phyloP scores from a whole-genome alignment of 2,329 filamentous ascomycete genomes.

The Cladosporium halotolerans region DNA sequence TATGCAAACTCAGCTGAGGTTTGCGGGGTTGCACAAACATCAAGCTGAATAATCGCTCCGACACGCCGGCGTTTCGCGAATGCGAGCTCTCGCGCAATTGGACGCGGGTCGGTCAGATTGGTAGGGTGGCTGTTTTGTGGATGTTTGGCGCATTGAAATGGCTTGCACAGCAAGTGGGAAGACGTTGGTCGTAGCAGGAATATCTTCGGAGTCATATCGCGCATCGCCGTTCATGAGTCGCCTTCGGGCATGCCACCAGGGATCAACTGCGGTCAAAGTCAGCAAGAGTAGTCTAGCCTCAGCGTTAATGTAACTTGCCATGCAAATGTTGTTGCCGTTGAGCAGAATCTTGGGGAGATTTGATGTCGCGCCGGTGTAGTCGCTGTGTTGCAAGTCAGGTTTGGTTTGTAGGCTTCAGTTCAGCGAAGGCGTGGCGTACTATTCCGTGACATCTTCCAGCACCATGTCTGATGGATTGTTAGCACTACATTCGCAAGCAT shows the following conservation, averaged over 20 bases:
- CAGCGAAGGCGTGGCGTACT: constrained; percentile 49
- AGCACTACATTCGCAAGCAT: background rate
- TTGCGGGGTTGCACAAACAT: background rate
- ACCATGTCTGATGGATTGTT: constrained; percentile 74
- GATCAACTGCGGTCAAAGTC: constrained; percentile 16
- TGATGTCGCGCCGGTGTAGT: constrained; percentile 80
- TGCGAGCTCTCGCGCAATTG: background rate
- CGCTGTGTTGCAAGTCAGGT: constrained; percentile 47
- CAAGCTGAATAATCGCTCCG: background rate
- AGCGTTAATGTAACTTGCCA: constrained; percentile 56
- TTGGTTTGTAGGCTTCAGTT: background rate
- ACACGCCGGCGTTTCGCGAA: background rate
- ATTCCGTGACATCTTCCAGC: constrained; percentile 92
- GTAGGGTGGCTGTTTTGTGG: too few species aligned
- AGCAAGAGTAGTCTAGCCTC: background rate
- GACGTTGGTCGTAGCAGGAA: too few species aligned
- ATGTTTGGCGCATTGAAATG: too few species aligned
- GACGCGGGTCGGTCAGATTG: too few species aligned
- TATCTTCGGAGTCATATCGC: too few species aligned
- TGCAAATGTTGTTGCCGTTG: constrained; percentile 99
- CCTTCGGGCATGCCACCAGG: constrained; percentile 21
- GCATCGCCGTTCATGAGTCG: constrained; percentile 5
- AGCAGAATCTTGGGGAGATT: constrained; percentile 91
- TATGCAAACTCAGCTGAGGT: background rate
- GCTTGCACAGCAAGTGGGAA: too few species aligned